Conservation (phyloP, 345 rosid genomes). For the Rubroshorea leprosula region DNA sequence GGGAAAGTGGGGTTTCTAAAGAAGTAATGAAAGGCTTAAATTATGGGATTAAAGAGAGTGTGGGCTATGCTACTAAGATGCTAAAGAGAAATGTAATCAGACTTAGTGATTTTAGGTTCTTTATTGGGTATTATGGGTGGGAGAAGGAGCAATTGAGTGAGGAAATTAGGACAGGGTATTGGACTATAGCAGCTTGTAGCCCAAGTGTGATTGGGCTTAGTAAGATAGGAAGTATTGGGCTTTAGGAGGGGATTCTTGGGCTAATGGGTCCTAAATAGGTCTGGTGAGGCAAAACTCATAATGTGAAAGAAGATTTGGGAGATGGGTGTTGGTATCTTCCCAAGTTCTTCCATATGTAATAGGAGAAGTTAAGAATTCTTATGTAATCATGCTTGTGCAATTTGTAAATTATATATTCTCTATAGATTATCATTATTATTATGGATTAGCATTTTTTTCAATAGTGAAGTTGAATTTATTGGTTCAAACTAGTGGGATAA, state of each 20-base stretch:
- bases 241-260: conserved; percentile 70
- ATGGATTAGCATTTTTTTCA: too few species aligned
- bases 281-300: conserved; percentile 19
- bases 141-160: conserved; percentile 65
- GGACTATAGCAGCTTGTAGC: conserved; percentile 87
- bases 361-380: too few species aligned
- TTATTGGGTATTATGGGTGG: conserved; percentile 88
- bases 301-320: too few species aligned
- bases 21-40: conserved; percentile 74
- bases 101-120: conserved; percentile 72
- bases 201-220: conserved; percentile 57
- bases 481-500: too few species aligned
- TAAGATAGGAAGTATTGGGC: conserved; percentile 36
- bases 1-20: conserved; percentile 43
- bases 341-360: not conserved
- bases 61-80: conserved; percentile 76
- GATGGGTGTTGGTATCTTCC: not conserved
- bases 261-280: conserved; percentile 62
- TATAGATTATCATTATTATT: too few species aligned
- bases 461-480: too few species aligned
- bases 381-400: too few species aligned
- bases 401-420: too few species aligned
- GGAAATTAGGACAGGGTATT: conserved; percentile 74
- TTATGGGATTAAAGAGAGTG: conserved; percentile 72
- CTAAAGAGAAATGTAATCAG: conserved; percentile 63